Evolutionary conservation across 371 early-diverging fungal genomes (phyloP), one percentile per base, ranked within the genome.

Genomic region (Mucor piriformis): DNA sequence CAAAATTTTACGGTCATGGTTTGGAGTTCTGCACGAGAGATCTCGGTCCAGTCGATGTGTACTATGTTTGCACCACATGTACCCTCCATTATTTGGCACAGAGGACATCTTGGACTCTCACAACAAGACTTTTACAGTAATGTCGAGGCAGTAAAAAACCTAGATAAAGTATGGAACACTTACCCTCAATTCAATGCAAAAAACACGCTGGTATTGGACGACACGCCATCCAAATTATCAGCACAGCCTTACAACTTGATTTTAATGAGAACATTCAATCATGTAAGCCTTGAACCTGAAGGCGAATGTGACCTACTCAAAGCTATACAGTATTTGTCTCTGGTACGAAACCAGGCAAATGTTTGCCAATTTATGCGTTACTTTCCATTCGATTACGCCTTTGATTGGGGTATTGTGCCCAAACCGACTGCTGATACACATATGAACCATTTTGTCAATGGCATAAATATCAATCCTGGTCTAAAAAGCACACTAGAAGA

Each of bases 1-100:
- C 35, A 33, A 0, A 59, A 83, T 48, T 92, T 88, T 67, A 66
- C 69, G 5, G 91, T 92, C 20, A 87, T 90, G 88, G 84, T 92
- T 3, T 92, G 92, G 92, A 88, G 88, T 32, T 88, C 90, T 7
- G 89, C 91, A 0, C 82, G 77, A 38, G 79, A 81, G 0, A 57
- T 63, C 0, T 87, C 77, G 27, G 88, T 91, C 0, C 23, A 69
- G 7, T 70, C 62, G 18, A 88, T 88, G 88, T 65, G 86, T 37
- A 64, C 66, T n/a, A 34, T 70, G 25, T 81, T 90, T 71, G 80
- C 71, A 6, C 47, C 64, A 0, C 59, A 83, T 27, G 55, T 58
- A 1, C 48, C 64, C 0, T 37, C 70, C 0, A 70, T 90, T 0
- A 66, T 81, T 7, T 91, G 92, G 92, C 76, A 82, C 29, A 78